Percentiles rank a stretch among this genome's conserved stretches.
Conservation (phyloP, 78 protist genomes). For the Cavenderia fasciculata region DNA sequence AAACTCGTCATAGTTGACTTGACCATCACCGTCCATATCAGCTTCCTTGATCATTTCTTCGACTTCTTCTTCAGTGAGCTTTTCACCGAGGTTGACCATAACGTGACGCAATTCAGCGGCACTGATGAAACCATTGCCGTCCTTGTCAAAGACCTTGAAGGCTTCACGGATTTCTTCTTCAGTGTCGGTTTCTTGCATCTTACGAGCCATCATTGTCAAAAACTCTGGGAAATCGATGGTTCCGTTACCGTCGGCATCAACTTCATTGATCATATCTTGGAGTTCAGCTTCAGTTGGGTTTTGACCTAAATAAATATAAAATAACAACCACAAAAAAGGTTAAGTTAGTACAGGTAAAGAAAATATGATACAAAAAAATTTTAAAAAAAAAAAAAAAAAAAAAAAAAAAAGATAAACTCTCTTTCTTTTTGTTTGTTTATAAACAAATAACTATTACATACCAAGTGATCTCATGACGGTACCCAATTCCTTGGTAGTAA, state of each 20-base stretch:
- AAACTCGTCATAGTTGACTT: conserved; percentile 98
- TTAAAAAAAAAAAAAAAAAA: not conserved
- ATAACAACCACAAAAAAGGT: too few relatives aligned
- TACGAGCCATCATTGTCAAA: conserved; percentile 89
- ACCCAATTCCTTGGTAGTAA: conserved; percentile 95
- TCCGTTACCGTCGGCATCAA: conserved; percentile 89
- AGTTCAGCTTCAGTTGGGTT: conserved; percentile 99
- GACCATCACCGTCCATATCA: conserved; percentile 97
- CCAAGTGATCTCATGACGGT: conserved; percentile 94
- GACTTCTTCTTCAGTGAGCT: conserved; percentile 96
- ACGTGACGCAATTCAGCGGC: conserved; percentile 99
- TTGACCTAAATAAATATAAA: too few relatives aligned
- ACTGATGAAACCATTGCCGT: conserved; percentile 98
- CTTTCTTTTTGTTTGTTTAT: not conserved
- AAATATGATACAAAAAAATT: not conserved
- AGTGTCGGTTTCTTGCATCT: conserved; percentile 98
- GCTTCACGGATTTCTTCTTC: conserved; percentile 99
- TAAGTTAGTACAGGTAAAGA: too few relatives aligned
- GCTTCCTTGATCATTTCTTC: conserved; percentile 98
- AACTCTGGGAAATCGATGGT: conserved; percentile 99
- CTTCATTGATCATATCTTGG: conserved; percentile 99
- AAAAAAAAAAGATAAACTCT: not conserved
- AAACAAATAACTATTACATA: too few relatives aligned
- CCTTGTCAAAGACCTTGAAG: conserved; percentile 99
- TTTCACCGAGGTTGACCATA: conserved; percentile 97